These are phyloP conservation scores for Desmodesmus armatus DNA, from an alignment of 139 green algal species.

Conservation along the genomic window DNA sequence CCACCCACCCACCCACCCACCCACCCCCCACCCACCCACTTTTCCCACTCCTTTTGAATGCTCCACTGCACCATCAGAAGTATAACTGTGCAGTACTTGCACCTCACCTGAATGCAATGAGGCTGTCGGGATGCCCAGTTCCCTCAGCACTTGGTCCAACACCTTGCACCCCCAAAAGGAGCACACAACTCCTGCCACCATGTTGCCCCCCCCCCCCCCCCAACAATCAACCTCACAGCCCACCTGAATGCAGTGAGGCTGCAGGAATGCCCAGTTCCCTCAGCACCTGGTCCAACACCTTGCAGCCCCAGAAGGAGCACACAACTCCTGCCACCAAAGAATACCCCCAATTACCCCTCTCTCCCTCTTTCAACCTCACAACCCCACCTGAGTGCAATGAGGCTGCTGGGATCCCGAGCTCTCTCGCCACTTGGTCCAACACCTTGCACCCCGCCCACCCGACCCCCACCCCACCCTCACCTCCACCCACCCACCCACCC, in stretches of 20 bases:
- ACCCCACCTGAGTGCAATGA: conserved; percentile 58
- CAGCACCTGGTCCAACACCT: conserved; percentile 75
- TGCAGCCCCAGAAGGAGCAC: too few species aligned
- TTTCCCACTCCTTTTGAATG: too few species aligned
- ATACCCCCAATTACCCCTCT: too few species aligned
- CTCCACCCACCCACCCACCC: too few species aligned
- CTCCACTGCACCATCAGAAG: too few species aligned
- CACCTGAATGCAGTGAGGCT: conserved; percentile 71
- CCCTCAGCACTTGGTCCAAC: conserved; percentile 75
- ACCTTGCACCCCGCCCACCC: not conserved
- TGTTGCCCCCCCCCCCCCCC: too few species aligned
- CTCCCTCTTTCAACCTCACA: too few species aligned
- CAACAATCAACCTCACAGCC: too few species aligned
- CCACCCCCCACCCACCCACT: not conserved
- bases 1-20: too few species aligned
- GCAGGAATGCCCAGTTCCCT: conserved; percentile 81
- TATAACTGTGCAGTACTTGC: too few species aligned
- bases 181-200: conserved; percentile 62
- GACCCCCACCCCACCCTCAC: not conserved
- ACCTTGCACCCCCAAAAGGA: conserved; percentile 85
- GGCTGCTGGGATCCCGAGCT: too few species aligned
- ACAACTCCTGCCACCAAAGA: too few species aligned
- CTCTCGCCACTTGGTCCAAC: not conserved
- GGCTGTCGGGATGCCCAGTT: conserved; percentile 78
- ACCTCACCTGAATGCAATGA: conserved; percentile 68